A percentile compares a stretch with the other conserved stretches of the same genome.
Conservation (phyloP, 805 yeast genomes). For the Zygotorulaspora sp. region DNA sequence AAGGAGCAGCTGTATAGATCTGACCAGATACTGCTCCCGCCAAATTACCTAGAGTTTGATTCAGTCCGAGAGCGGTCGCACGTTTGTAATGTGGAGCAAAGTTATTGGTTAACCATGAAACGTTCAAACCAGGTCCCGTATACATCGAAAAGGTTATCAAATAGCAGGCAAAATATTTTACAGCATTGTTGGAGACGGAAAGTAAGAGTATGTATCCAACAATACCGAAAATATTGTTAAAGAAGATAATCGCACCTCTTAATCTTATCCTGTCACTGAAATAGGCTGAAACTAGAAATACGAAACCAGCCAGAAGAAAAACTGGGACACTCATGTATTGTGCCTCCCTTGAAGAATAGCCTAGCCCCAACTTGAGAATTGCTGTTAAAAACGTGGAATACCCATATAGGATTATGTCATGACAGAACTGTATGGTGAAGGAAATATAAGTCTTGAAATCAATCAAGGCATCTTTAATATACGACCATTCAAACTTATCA, state of each 20-base stretch:
- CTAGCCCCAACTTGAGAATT: conserved; percentile 32
- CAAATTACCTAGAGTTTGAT: conserved; percentile 43
- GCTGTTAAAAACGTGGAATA: conserved; percentile 41
- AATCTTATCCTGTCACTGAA: conserved; percentile 30
- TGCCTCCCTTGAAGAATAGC: conserved; percentile 29
- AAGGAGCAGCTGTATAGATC: conserved; percentile 40
- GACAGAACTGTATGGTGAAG: conserved; percentile 43
- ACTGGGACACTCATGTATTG: conserved; percentile 42
- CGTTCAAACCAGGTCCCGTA: conserved; percentile 38
- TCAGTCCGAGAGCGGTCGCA: conserved; percentile 40
- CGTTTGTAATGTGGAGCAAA: conserved; percentile 41
- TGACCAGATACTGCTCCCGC: conserved; percentile 46
- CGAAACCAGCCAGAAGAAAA: conserved; percentile 35
- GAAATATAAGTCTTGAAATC: conserved; percentile 39
- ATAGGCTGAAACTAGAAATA: conserved; percentile 26
- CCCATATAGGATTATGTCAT: conserved; percentile 41
- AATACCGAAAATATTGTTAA: conserved; percentile 27
- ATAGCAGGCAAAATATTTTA: conserved; percentile 38
- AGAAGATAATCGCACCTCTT: conserved; percentile 36
- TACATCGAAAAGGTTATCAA: conserved; percentile 38
- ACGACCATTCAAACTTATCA: conserved; percentile 30
- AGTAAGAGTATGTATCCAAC: conserved; percentile 36
- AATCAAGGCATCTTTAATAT: conserved; percentile 32
- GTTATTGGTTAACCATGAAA: conserved; percentile 43
- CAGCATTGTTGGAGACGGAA: conserved; percentile 30